These are phyloP conservation scores for Aspergillus clavatus DNA, from an alignment of 2,329 filamentous ascomycete genomes.

Conservation along the genomic window DNA sequence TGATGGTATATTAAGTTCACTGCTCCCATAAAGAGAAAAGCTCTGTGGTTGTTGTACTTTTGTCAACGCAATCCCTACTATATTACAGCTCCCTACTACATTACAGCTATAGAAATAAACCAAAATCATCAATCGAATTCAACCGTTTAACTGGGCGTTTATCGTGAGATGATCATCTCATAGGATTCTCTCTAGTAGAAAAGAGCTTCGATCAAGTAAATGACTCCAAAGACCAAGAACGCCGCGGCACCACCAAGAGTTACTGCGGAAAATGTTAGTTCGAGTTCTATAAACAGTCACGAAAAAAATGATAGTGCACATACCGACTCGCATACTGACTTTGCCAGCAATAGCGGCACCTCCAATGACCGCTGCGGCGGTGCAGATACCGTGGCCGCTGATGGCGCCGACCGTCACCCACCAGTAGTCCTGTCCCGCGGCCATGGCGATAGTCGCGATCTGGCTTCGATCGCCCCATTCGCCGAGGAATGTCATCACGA, in stretches of 20 bases:
- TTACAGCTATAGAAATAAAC: too few relatives aligned
- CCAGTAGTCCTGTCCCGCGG: conserved; percentile 97
- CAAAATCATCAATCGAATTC: too few relatives aligned
- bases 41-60: too few relatives aligned
- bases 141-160: too few relatives aligned
- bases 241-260: conserved; percentile 86
- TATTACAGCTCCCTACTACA: too few relatives aligned
- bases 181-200: conserved; percentile 33
- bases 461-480: conserved; percentile 98
- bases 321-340: conserved; percentile 94
- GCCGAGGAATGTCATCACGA: conserved; percentile 96
- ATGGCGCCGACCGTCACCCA: conserved; percentile 92
- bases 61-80: too few relatives aligned
- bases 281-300: not conserved
- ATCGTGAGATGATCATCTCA: too few relatives aligned
- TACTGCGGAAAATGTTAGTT: conserved; percentile 52
- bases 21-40: too few relatives aligned
- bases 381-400: conserved; percentile 82
- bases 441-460: conserved; percentile 98
- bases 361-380: conserved; percentile 83
- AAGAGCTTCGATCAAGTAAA: conserved; percentile 81
- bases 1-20: too few relatives aligned
- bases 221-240: conserved; percentile 85
- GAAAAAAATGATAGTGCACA: conserved; percentile 41
- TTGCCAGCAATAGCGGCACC: conserved; percentile 86